Evolutionary conservation across 2,329 filamentous ascomycete species (phyloP), one percentile per base, ranked within the genome.

Genomic region (Arthrobotrys pseudoclavata): DNA sequence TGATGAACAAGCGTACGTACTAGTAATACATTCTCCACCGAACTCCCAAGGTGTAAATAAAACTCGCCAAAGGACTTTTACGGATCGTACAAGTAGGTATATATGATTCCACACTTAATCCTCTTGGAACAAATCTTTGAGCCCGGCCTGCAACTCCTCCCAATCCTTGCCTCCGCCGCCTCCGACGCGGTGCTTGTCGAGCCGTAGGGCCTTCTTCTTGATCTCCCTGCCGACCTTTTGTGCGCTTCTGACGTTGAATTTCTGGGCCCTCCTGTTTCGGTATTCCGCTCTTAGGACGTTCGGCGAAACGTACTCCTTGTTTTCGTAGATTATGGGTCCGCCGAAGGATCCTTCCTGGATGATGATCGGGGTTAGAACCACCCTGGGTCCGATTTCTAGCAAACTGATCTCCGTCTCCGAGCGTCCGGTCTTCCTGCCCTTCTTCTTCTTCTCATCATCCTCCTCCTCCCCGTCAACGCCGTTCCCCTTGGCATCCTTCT

Each of bases 271-370:
- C 81, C 88, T 87, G 84, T 89, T 86, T 81, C 93, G 87, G 81
- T 97, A 84, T 79, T 98, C 96, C 47, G 93, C 87, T 80, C 96
- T 88, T 79, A 98, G 89, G 85, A 97, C 93, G 88, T 99, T 99
- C 9, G 96, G 96, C 80, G 92, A 96, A 67, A 99, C 92, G 82
- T 97, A 99, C 84, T 97, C 91, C 87, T 93, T 96, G 86, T 98
- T 98, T 87, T 98, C 93, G 85, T 97, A 99, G 82, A 99, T 96
- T 80, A 98, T 93, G 2, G 96, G 95, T 0, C 96, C 96, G 67
- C 95, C 95, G 81, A 99, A 98, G 78, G 92, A 94, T 50, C 93
- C 94, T 84, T 99, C 96, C 81, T 97, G 90, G 80, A 98, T 97
- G 71, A 98, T 90, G 80, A 97, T 97, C 0, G 96, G 95, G 26